A percentile compares a stretch with the other conserved stretches of the same genome.
phyloP scores from a whole-genome alignment of 2,329 filamentous ascomycete species.

The Xylaria hypoxylon region DNA sequence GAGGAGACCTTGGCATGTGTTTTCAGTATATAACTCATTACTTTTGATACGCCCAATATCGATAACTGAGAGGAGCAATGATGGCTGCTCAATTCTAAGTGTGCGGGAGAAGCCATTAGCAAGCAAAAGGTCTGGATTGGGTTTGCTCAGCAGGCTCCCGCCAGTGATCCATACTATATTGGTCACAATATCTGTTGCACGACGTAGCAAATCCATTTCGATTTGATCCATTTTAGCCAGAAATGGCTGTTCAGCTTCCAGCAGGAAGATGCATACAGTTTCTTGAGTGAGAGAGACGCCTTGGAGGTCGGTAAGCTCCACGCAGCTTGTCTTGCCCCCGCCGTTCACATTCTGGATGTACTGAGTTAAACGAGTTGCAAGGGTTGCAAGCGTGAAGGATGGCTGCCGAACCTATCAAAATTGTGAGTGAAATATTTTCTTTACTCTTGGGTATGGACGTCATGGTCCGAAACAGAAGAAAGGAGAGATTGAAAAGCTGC shows the following conservation, averaged over 20 bases:
- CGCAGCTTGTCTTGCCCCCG: too few relatives aligned
- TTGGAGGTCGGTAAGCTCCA: too few relatives aligned
- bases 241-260: conserved; percentile 20
- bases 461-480: too few relatives aligned
- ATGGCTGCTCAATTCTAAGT: conserved; percentile 33
- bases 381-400: too few relatives aligned
- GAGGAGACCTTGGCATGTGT: not conserved
- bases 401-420: too few relatives aligned
- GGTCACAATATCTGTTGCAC: not conserved
- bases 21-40: not conserved
- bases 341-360: too few relatives aligned
- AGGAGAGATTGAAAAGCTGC: too few relatives aligned
- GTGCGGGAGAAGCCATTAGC: conserved; percentile 24
- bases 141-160: not conserved
- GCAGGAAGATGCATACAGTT: conserved; percentile 11
- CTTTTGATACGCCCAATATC: conserved; percentile 22
- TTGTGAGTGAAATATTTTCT: too few relatives aligned
- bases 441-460: too few relatives aligned
- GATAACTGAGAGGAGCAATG: conserved; percentile 14
- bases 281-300: not conserved
- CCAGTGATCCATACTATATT: conserved; percentile 23
- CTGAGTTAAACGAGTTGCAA: too few relatives aligned
- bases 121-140: conserved; percentile 20
- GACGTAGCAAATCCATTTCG: not conserved
- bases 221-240: conserved; percentile 3